Percentiles rank a stretch among this genome's conserved stretches.
phyloP scores from a whole-genome alignment of 208 protist species.

The Novymonas esmeraldas region DNA sequence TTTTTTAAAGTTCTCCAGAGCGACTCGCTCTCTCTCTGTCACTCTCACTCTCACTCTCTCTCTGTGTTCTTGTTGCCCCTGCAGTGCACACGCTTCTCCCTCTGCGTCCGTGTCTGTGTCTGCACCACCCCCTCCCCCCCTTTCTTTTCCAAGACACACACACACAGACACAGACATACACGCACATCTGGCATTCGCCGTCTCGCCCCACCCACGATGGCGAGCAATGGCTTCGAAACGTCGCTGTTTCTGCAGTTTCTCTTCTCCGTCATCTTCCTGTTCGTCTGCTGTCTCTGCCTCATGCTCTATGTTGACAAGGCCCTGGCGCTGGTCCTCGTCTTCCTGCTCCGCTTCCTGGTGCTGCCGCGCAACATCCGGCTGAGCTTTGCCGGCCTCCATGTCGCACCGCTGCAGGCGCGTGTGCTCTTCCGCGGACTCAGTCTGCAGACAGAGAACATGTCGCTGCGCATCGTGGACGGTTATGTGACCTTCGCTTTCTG shows the following conservation, averaged over 20 bases:
- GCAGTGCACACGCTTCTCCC: no score
- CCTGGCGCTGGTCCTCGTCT: constrained; percentile 43
- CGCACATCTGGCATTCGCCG: no score
- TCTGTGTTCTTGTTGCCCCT: constrained; percentile 1
- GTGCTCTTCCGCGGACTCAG: constrained; percentile 80
- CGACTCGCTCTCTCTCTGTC: neutral
- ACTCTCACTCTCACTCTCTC: constrained; percentile 6
- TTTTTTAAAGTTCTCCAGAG: neutral
- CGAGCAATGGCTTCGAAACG: constrained; percentile 33
- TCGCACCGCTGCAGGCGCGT: constrained; percentile 66
- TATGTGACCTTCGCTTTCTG: constrained; percentile 83
- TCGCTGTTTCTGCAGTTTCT: constrained; percentile 66
- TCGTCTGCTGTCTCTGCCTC: constrained; percentile 57
- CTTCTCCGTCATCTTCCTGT: constrained; percentile 73
- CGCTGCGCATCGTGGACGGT: constrained; percentile 83
- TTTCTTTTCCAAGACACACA: neutral
- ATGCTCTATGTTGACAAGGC: constrained; percentile 69
- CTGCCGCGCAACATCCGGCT: constrained; percentile 64
- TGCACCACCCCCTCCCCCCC: neutral
- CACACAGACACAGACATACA: no score
- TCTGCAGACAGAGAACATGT: constrained; percentile 80
- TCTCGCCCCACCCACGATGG: constrained; percentile 5
- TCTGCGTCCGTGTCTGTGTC: neutral
- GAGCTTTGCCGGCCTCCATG: constrained; percentile 50
- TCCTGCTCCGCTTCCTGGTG: constrained; percentile 66